Percentiles rank a stretch among this genome's conserved stretches.
phyloP scores from a whole-genome alignment of 164 flowering plant genomes.

The Tetracentron sinense region DNA sequence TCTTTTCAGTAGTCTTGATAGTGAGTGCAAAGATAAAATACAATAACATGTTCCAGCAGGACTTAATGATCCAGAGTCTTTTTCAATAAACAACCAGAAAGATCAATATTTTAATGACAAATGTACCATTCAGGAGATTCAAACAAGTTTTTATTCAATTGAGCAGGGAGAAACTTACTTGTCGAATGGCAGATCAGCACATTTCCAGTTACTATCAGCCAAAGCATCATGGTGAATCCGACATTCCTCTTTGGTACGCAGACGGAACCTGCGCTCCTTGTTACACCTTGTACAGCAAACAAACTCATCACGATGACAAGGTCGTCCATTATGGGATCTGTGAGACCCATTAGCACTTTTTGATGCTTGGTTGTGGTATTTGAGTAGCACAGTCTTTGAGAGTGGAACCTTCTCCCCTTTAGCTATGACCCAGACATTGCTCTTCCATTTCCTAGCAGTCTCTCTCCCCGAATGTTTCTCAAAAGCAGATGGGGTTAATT shows the following conservation, averaged over 20 bases:
- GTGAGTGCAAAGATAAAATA: background rate
- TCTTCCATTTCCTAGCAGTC: constrained; percentile 82
- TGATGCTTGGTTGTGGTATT: constrained; percentile 59
- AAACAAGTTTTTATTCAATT: background rate
- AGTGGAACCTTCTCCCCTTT: constrained; percentile 78
- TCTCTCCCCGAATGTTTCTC: constrained; percentile 93
- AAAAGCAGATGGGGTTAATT: constrained; percentile 83
- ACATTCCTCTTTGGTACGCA: constrained; percentile 78
- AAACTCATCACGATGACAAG: constrained; percentile 78
- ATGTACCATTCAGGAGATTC: background rate
- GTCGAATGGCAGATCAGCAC: constrained; percentile 65
- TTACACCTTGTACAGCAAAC: constrained; percentile 56
- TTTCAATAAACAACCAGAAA: too few species aligned
- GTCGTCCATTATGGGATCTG: constrained; percentile 44
- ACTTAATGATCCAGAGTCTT: background rate
- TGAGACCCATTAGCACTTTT: constrained; percentile 48
- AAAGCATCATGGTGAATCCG: constrained; percentile 72
- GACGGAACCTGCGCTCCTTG: constrained; percentile 80
- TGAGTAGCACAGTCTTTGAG: constrained; percentile 64
- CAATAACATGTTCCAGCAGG: background rate
- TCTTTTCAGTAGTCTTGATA: background rate
- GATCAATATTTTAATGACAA: too few species aligned
- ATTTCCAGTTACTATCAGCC: constrained; percentile 59
- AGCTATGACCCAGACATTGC: constrained; percentile 74
- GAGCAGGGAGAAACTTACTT: constrained; percentile 39